A percentile compares a stretch with the other conserved stretches of the same genome.
These are phyloP conservation scores for Helminthosporium solani DNA, from an alignment of 2,329 filamentous ascomycete genomes.

Conservation along the genomic window DNA sequence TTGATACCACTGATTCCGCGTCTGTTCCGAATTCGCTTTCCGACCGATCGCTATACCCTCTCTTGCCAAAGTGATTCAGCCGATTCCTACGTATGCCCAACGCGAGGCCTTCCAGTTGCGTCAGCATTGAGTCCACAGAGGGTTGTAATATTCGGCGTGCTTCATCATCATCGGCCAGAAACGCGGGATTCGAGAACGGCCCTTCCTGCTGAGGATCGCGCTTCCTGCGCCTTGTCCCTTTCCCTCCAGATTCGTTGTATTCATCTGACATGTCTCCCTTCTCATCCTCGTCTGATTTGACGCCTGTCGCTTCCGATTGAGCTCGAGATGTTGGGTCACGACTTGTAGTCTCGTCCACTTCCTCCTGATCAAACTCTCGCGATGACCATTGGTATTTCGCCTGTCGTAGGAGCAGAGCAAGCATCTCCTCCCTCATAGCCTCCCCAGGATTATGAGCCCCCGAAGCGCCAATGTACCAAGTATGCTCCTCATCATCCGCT, in stretches of 20 bases:
- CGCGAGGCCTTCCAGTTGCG: conserved; percentile 68
- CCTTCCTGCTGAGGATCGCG: conserved; percentile 14
- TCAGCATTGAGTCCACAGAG: conserved; percentile 67
- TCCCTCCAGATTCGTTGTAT: neutral
- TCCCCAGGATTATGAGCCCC: conserved; percentile 54
- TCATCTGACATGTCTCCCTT: neutral
- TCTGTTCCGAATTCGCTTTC: conserved; percentile 32
- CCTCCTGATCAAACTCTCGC: conserved; percentile 40
- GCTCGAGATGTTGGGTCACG: neutral
- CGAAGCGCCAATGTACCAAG: conserved; percentile 53
- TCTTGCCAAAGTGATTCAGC: conserved; percentile 48
- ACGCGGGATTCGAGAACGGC: conserved; percentile 46
- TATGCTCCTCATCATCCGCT: conserved; percentile 49
- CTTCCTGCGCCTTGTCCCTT: neutral
- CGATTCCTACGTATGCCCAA: conserved; percentile 68
- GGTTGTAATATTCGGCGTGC: conserved; percentile 67
- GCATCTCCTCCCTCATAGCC: conserved; percentile 68
- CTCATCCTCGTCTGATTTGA: neutral
- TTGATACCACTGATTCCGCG: conserved; percentile 20
- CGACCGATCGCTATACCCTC: conserved; percentile 28
- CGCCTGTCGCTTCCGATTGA: neutral
- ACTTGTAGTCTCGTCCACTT: conserved; percentile 4
- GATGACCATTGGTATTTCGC: conserved; percentile 64
- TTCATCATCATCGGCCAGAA: conserved; percentile 70
- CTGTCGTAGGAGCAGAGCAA: conserved; percentile 63